phyloP scores from a whole-genome alignment of 352 stramenopile species.

The Pythium angustatum region DNA sequence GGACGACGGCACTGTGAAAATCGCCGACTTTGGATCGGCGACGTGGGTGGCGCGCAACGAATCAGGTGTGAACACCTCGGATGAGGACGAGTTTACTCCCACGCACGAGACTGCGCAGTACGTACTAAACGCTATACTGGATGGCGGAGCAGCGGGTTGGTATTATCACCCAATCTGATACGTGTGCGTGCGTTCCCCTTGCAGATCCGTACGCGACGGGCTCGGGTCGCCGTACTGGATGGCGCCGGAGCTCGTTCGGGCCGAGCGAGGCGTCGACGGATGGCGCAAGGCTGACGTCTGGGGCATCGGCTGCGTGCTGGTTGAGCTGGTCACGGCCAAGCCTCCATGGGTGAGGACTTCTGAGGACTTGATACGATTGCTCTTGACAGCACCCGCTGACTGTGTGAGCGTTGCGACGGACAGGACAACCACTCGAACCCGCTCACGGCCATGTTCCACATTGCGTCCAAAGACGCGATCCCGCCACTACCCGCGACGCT shows the following conservation, averaged over 20 bases:
- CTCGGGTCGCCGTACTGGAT: constrained; percentile 95
- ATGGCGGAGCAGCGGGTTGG: not conserved
- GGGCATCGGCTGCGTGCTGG: constrained; percentile 86
- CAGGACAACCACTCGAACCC: constrained; percentile 77
- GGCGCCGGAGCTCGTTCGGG: constrained; percentile 93
- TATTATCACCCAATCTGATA: too few species aligned
- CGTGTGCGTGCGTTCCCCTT: too few species aligned
- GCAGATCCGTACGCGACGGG: constrained; percentile 66
- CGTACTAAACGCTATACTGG: not conserved
- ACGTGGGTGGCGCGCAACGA: constrained; percentile 34
- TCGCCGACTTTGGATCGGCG: constrained; percentile 86
- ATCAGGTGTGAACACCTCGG: too few species aligned
- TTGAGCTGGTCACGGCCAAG: constrained; percentile 89
- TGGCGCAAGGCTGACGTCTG: constrained; percentile 93
- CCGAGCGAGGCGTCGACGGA: constrained; percentile 59
- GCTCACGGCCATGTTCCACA: constrained; percentile 84
- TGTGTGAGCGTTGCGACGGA: not conserved
- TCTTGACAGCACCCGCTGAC: too few species aligned
- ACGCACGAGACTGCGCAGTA: constrained; percentile 19
- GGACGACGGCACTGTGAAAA: constrained; percentile 67
- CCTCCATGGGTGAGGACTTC: constrained; percentile 86
- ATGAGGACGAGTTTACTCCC: constrained; percentile 19
- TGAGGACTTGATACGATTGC: too few species aligned
- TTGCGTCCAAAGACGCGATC: constrained; percentile 59
- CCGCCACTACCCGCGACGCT: constrained; percentile 47